Percentiles rank a stretch among this genome's conserved stretches.
These are phyloP conservation scores for Apophysomyces elegans DNA, from an alignment of 371 early-diverging fungal species.

Conservation along the genomic window DNA sequence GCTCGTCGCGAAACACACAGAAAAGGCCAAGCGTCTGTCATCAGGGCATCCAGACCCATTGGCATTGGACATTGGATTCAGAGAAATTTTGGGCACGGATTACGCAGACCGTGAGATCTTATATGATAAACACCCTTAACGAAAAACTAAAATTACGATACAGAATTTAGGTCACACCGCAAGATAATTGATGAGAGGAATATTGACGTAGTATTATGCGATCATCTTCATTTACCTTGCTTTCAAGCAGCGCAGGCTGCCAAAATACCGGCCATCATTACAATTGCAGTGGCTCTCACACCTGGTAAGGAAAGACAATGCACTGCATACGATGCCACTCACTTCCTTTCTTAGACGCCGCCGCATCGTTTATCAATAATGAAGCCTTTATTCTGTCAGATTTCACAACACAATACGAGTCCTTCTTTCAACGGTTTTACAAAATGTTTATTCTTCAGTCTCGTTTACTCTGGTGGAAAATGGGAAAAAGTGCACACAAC, in stretches of 20 bases:
- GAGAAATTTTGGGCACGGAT: not conserved
- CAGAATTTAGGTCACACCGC: conserved; percentile 5
- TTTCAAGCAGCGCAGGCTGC: conserved; percentile 12
- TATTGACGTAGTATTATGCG: conserved; percentile 22
- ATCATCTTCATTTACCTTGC: conserved; percentile 12
- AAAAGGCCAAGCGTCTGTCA: not conserved
- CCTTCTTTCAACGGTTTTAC: not conserved
- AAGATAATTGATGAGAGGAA: conserved; percentile 11
- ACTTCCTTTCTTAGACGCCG: not conserved
- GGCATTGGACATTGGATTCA: not conserved
- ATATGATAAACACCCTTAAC: not conserved
- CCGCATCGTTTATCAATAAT: not conserved
- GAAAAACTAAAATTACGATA: not conserved
- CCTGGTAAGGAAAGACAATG: conserved; percentile 12
- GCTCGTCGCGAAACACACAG: not conserved
- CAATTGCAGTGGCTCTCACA: conserved; percentile 7
- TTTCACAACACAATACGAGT: not conserved
- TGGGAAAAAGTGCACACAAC: not conserved
- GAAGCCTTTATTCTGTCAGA: conserved; percentile 1
- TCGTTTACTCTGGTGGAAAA: conserved; percentile 1
- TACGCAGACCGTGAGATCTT: not conserved
- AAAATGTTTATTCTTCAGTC: conserved; percentile 4
- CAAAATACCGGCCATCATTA: conserved; percentile 16
- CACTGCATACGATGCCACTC: not conserved
- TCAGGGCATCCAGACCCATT: not conserved